Percentiles rank a stretch among this genome's conserved stretches.
Conservation (phyloP, 495 filamentous ascomycete species). For the Trichocladium antarcticum region DNA sequence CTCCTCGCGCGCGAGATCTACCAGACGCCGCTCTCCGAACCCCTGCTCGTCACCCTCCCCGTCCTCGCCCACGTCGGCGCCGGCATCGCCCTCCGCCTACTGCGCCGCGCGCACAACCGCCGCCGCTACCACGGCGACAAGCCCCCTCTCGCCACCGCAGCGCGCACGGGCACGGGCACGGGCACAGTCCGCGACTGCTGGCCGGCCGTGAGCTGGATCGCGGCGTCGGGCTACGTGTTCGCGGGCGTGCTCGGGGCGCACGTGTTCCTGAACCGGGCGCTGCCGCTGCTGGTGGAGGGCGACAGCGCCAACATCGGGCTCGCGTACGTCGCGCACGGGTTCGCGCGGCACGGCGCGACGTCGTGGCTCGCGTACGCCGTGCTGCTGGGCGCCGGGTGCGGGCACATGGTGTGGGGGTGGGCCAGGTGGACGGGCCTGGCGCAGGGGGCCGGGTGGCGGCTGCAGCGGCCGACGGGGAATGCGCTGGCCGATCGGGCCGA, state of each 20-base stretch:
- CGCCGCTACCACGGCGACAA: constrained; percentile 52
- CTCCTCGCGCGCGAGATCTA: constrained; percentile 64
- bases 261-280: constrained; percentile 54
- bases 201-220: constrained; percentile 57
- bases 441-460: constrained; percentile 30
- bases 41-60: constrained; percentile 50
- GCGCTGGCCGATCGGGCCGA: constrained; percentile 24
- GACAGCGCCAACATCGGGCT: constrained; percentile 73
- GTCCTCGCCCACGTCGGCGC: constrained; percentile 49
- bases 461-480: constrained; percentile 21
- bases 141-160: constrained; percentile 14
- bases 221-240: constrained; percentile 55
- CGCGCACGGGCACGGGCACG: constrained; percentile 7
- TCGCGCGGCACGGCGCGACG: constrained; percentile 54
- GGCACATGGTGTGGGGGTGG: constrained; percentile 75
- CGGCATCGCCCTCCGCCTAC: constrained; percentile 63
- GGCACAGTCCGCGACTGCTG: constrained; percentile 40
- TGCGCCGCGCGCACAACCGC: constrained; percentile 55
- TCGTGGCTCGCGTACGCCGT: constrained; percentile 54
- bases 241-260: constrained; percentile 56
- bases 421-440: constrained; percentile 57
- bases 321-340: constrained; percentile 76
- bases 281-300: constrained; percentile 66
- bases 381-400: constrained; percentile 57
- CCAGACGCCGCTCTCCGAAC: constrained; percentile 61